These are phyloP conservation scores for Hibiscus trionum DNA, from an alignment of 345 rosid species.

Conservation along the genomic window DNA sequence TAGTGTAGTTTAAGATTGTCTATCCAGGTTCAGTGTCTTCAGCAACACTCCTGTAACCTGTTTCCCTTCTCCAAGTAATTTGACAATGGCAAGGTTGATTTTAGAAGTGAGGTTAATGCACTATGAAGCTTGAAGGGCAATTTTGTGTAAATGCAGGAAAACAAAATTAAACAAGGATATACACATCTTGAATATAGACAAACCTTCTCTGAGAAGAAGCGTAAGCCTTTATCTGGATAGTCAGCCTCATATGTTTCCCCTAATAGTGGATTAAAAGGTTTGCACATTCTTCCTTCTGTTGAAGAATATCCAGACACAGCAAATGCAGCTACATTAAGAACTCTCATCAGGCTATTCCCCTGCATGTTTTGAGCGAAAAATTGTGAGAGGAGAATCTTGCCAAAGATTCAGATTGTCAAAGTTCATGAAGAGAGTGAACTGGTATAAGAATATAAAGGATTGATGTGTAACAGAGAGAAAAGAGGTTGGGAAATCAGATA, in stretches of 20 bases:
- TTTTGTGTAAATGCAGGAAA: neutral
- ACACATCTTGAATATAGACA: conserved; percentile 2
- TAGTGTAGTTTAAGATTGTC: neutral
- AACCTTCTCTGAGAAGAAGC: conserved; percentile 94
- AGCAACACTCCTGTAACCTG: neutral
- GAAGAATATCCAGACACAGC: conserved; percentile 30
- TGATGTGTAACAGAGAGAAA: neutral
- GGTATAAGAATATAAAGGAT: neutral
- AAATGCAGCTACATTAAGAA: conserved; percentile 26
- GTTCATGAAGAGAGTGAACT: neutral
- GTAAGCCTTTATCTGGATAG: conserved; percentile 85
- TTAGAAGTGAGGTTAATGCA: neutral
- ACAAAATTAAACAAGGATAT: neutral
- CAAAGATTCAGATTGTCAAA: neutral
- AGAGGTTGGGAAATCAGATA: neutral
- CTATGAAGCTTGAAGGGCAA: neutral
- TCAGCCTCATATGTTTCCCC: conserved; percentile 98
- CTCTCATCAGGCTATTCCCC: conserved; percentile 72
- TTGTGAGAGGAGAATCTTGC: neutral
- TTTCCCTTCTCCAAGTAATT: neutral
- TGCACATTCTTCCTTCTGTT: conserved; percentile 93
- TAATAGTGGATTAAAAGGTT: conserved; percentile 93
- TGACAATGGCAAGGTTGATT: neutral
- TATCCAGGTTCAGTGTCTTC: neutral
- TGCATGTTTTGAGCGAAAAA: conserved; percentile 23